Conservation (phyloP, 768 basidiomycete species). For the Tylopilus felleus region DNA sequence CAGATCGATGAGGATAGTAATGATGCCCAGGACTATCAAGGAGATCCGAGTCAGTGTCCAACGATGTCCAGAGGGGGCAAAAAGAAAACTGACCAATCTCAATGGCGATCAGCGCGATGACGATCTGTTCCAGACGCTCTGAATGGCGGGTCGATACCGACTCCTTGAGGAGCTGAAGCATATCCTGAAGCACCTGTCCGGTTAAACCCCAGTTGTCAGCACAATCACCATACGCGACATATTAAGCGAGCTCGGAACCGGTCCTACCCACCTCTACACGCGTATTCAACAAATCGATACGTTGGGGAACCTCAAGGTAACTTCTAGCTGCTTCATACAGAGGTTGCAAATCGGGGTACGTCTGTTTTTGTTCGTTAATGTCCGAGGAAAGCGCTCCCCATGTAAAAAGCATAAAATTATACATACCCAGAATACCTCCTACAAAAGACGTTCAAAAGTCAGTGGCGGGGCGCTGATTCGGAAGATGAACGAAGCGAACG, state of each 20-base stretch:
- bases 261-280: constrained; percentile 74
- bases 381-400: constrained; percentile 13
- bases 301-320: constrained; percentile 92
- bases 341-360: constrained; percentile 92
- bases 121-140: constrained; percentile 89
- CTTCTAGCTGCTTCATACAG: constrained; percentile 91
- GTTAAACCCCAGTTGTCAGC: constrained; percentile 1
- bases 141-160: constrained; percentile 88
- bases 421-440: constrained; percentile 94
- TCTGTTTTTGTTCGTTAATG: constrained; percentile 44
- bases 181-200: constrained; percentile 86
- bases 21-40: constrained; percentile 73
- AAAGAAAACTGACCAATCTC: constrained; percentile 61
- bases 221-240: not conserved
- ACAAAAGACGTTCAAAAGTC: constrained; percentile 1
- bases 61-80: not conserved
- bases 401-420: constrained; percentile 5
- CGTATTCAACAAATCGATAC: constrained; percentile 89
- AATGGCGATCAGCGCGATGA: constrained; percentile 86
- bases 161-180: constrained; percentile 93
- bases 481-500: constrained; percentile 28
- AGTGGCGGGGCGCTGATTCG: not conserved
- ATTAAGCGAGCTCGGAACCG: constrained; percentile 7
- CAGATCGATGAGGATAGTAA: constrained; percentile 87
- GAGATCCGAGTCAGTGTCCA: constrained; percentile 1